A percentile compares a stretch with the other conserved stretches of the same genome.
These are phyloP conservation scores for Balakata baccata DNA, from an alignment of 345 rosid species.

Conservation along the genomic window DNA sequence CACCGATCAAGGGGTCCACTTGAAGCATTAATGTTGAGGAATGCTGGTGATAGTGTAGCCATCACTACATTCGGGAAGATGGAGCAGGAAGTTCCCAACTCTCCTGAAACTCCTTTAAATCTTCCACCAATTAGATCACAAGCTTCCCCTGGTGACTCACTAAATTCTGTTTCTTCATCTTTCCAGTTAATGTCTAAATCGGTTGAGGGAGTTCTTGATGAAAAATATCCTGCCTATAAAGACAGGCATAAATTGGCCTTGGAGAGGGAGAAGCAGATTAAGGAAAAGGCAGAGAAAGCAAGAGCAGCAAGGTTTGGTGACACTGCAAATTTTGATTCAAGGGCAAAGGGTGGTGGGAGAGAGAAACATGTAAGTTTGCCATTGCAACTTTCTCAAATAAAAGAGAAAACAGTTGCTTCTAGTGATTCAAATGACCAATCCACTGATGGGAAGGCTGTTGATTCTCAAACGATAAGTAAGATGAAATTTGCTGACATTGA, in stretches of 20 bases:
- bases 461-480: constrained; percentile 52
- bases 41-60: constrained; percentile 72
- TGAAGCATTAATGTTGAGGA: constrained; percentile 83
- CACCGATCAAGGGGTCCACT: constrained; percentile 70
- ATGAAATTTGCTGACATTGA: constrained; percentile 69
- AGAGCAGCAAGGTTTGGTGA: constrained; percentile 65
- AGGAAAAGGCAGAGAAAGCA: constrained; percentile 77
- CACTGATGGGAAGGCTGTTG: constrained; percentile 44
- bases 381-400: constrained; percentile 66
- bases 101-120: constrained; percentile 52
- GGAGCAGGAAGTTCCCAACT: constrained; percentile 57
- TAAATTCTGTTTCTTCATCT: constrained; percentile 65
- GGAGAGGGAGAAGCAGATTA: constrained; percentile 85
- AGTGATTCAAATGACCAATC: constrained; percentile 50
- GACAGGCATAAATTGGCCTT: constrained; percentile 87
- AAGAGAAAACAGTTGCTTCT: constrained; percentile 52
- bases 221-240: constrained; percentile 87
- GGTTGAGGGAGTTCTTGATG: constrained; percentile 65
- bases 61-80: constrained; percentile 75
- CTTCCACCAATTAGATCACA: constrained; percentile 56
- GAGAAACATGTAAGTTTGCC: constrained; percentile 49
- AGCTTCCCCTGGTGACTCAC: constrained; percentile 46
- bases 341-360: constrained; percentile 26
- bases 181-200: constrained; percentile 92
- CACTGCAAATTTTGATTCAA: constrained; percentile 31